A percentile compares a stretch with the other conserved stretches of the same genome.
phyloP scores from a whole-genome alignment of 2,329 filamentous ascomycete species.

The Diaporthe sp. region DNA sequence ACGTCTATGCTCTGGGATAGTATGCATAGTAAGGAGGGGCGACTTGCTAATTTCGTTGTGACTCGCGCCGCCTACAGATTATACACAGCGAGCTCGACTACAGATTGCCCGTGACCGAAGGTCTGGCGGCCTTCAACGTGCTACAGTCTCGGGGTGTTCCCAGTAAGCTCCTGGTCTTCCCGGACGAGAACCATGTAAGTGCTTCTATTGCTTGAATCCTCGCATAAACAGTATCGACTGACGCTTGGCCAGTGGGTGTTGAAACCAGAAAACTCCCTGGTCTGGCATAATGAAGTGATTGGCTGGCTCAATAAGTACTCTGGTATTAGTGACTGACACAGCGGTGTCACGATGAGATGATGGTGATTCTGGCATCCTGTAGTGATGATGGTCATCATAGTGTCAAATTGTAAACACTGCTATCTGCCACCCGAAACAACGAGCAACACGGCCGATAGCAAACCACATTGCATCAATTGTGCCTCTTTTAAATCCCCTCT shows the following conservation, averaged over 20 bases:
- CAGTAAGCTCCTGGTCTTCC: conserved; percentile 79
- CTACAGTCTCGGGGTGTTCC: conserved; percentile 77
- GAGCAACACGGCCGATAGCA: not conserved
- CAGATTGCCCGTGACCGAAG: conserved; percentile 62
- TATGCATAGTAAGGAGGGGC: not conserved
- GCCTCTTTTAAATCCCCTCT: not conserved
- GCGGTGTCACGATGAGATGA: not conserved
- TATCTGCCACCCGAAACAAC: not conserved
- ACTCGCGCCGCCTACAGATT: conserved; percentile 53
- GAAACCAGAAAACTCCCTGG: conserved; percentile 76
- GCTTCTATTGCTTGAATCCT: too few relatives aligned
- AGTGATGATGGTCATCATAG: not conserved
- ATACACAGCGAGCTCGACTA: conserved; percentile 81
- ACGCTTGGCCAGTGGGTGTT: conserved; percentile 65
- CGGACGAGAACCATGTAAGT: conserved; percentile 75
- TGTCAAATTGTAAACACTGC: conserved; percentile 18
- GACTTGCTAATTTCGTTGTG: not conserved
- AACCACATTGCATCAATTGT: not conserved
- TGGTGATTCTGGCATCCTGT: not conserved
- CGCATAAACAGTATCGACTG: not conserved
- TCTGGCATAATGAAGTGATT: conserved; percentile 78
- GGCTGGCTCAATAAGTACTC: conserved; percentile 74
- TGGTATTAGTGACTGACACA: conserved; percentile 44
- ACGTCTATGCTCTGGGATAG: not conserved
- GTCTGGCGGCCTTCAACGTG: conserved; percentile 79